Evolutionary conservation across 768 basidiomycete species (phyloP).

Genomic region (Lactifluus rugatus): DNA sequence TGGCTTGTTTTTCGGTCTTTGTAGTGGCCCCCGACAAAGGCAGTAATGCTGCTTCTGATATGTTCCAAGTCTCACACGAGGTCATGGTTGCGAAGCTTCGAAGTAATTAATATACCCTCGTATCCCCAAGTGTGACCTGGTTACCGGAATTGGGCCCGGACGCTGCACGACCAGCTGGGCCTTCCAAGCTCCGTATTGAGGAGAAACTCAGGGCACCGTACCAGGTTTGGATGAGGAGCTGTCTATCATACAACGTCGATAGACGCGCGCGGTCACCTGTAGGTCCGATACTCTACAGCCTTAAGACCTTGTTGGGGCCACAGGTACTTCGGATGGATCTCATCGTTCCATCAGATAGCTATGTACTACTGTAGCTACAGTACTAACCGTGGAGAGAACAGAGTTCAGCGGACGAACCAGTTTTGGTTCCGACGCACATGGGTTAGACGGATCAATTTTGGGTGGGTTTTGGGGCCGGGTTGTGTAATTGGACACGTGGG

Average conservation of each 20-base stretch:
- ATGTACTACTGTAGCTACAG: neutral
- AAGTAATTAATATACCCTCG: neutral
- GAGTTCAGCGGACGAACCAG: neutral
- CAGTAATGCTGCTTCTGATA: too few species aligned
- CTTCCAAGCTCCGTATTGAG: neutral
- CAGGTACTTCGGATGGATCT: neutral
- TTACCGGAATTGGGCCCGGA: neutral
- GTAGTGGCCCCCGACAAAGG: too few species aligned
- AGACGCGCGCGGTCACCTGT: neutral
- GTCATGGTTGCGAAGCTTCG: neutral
- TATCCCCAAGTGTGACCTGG: too few species aligned
- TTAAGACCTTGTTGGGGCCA: too few species aligned
- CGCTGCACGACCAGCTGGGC: neutral
- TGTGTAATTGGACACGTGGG: neutral
- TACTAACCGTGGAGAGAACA: neutral
- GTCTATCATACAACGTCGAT: neutral
- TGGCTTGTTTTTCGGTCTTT: neutral
- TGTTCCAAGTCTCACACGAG: neutral
- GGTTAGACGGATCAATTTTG: neutral
- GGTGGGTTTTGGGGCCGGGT: too few species aligned
- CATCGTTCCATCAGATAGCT: neutral
- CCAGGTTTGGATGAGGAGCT: neutral
- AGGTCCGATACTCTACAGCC: too few species aligned
- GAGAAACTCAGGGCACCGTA: neutral
- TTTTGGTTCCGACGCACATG: constrained; percentile 2